These are phyloP conservation scores for Colletotrichum siamense DNA, from an alignment of 2,329 filamentous ascomycete genomes.

Conservation along the genomic window DNA sequence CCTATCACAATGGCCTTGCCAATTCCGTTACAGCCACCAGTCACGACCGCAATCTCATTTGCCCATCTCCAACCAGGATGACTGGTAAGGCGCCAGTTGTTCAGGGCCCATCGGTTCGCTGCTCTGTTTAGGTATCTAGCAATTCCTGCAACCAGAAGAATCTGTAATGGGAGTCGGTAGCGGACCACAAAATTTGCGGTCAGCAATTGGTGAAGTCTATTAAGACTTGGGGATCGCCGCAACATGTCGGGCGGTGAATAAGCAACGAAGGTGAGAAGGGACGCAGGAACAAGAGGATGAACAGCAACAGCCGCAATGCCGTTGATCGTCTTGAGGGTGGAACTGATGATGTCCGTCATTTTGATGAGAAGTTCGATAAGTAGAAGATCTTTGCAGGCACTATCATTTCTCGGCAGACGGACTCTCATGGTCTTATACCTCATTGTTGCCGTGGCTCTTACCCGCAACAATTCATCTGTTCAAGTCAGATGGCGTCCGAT, in stretches of 20 bases:
- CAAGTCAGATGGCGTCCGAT: neutral
- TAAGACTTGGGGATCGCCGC: neutral
- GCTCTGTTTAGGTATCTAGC: neutral
- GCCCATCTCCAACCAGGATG: conserved; percentile 36
- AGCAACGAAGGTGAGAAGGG: neutral
- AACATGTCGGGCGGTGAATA: neutral
- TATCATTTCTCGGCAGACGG: rapidly evolving
- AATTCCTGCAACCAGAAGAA: neutral
- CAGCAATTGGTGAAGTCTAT: neutral
- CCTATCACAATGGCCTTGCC: conserved; percentile 37
- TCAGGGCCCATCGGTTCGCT: neutral
- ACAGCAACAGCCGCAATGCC: neutral
- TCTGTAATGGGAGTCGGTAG: neutral
- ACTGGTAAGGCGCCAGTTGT: neutral
- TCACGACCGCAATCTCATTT: conserved; percentile 47
- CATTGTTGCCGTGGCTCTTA: neutral
- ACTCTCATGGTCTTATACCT: neutral
- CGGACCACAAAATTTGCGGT: neutral
- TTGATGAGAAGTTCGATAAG: neutral
- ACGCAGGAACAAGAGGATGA: neutral
- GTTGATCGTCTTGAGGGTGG: neutral
- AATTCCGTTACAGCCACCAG: conserved; percentile 48
- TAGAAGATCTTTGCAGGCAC: rapidly evolving
- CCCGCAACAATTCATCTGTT: neutral
- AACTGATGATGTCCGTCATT: neutral